Percentiles rank a stretch among this genome's conserved stretches.
These are phyloP conservation scores for Xerocomus brunneocitrinus DNA, from an alignment of 768 basidiomycete genomes.

Conservation along the genomic window DNA sequence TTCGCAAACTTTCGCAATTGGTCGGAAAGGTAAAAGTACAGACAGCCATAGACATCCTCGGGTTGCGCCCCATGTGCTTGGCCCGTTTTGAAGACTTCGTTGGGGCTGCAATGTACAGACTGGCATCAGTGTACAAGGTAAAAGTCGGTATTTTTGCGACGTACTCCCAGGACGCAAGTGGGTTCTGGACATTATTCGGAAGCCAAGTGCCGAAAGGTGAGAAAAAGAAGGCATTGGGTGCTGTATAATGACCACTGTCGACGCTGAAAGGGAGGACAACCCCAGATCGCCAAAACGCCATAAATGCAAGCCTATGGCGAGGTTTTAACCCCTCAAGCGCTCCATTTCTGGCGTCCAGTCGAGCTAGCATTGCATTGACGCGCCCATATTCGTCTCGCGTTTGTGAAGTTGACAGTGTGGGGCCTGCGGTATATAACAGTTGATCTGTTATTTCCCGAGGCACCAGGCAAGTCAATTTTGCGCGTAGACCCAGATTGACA, in stretches of 20 bases:
- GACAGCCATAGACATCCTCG: slow-evolving; percentile 45
- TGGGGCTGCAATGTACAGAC: slow-evolving; percentile 28
- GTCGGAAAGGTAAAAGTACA: slow-evolving; percentile 42
- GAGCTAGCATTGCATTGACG: slow-evolving; percentile 30
- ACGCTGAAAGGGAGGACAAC: slow-evolving; percentile 44
- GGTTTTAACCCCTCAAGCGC: slow-evolving; percentile 35
- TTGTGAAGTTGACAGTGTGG: slow-evolving; percentile 14
- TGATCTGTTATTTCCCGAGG: slow-evolving; percentile 23
- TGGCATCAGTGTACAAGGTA: not conserved
- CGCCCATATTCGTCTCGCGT: slow-evolving; percentile 30
- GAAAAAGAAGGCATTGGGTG: slow-evolving; percentile 42
- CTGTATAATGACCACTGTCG: slow-evolving; percentile 32
- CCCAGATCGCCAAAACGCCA: slow-evolving; percentile 37
- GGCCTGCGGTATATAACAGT: slow-evolving; percentile 26
- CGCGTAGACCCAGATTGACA: slow-evolving; percentile 8
- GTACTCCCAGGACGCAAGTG: slow-evolving; percentile 48
- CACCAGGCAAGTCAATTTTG: slow-evolving; percentile 22
- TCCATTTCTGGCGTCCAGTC: slow-evolving; percentile 40
- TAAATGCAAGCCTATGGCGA: slow-evolving; percentile 38
- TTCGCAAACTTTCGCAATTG: slow-evolving; percentile 36
- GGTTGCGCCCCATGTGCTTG: slow-evolving; percentile 30
- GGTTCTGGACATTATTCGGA: slow-evolving; percentile 31
- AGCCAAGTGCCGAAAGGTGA: slow-evolving; percentile 42
- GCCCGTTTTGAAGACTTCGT: slow-evolving; percentile 37
- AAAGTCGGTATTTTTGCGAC: slow-evolving; percentile 8